phyloP scores from a whole-genome alignment of 2,329 filamentous ascomycete species.

The Bipolaris victoriae region DNA sequence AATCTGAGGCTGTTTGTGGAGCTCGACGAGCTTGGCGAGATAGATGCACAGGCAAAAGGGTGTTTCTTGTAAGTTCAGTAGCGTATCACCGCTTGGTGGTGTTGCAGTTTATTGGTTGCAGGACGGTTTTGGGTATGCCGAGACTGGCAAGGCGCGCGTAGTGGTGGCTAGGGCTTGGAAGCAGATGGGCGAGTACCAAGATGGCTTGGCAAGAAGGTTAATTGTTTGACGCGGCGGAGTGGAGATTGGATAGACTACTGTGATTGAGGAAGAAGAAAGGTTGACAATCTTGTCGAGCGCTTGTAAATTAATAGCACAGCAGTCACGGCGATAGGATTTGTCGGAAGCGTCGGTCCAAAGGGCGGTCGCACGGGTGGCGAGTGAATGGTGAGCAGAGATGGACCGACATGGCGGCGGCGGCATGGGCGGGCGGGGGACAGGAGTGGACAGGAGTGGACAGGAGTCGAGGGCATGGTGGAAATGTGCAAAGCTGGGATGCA shows the following conservation, averaged over 20 bases:
- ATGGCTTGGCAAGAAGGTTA: constrained; percentile 26
- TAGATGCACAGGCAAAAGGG: constrained; percentile 19
- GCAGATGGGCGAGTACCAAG: constrained; percentile 33
- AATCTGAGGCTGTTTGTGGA: constrained; percentile 26
- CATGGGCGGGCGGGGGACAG: constrained; percentile 3
- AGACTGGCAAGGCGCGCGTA: constrained; percentile 26
- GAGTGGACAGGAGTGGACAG: background rate
- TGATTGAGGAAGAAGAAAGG: constrained; percentile 17
- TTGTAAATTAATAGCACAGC: constrained; percentile 17
- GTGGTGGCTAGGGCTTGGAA: constrained; percentile 32
- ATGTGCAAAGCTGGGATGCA: constrained; percentile 24
- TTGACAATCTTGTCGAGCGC: constrained; percentile 11
- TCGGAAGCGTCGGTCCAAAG: constrained; percentile 25
- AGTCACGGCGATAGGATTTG: constrained; percentile 8
- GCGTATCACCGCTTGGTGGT: constrained; percentile 22
- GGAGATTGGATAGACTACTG: constrained; percentile 31
- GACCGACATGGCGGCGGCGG: constrained; percentile 29
- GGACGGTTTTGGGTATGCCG: constrained; percentile 33
- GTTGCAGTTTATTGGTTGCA: constrained; percentile 26
- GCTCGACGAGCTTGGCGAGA: constrained; percentile 33
- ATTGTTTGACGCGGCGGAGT: constrained; percentile 39
- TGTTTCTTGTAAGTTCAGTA: constrained; percentile 30
- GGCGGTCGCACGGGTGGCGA: constrained; percentile 18
- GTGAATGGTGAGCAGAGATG: constrained; percentile 13
- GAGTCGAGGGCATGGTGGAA: constrained; percentile 20